A percentile compares a stretch with the other conserved stretches of the same genome.
Evolutionary conservation across 2,329 filamentous ascomycete species (phyloP).

Genomic region (Drechslerella dactyloides): DNA sequence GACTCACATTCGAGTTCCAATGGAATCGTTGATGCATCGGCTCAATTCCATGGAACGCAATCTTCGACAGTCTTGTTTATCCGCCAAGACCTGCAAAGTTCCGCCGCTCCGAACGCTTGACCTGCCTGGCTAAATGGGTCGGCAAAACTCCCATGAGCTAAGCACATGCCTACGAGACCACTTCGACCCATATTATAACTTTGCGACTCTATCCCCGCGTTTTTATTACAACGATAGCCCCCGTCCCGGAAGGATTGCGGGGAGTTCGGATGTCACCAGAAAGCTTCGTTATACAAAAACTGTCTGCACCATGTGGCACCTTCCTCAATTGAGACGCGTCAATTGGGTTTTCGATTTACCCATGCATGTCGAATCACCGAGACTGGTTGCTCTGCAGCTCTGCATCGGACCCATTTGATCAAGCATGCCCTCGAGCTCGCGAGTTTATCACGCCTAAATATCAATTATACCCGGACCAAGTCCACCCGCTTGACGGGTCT

Average conservation of each 20-base stretch:
- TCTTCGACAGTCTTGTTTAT: neutral
- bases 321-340: neutral
- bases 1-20: neutral
- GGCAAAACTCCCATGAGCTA: slow-evolving; percentile 20
- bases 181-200: neutral
- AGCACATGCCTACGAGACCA: slow-evolving; percentile 1
- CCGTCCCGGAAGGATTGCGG: slow-evolving; percentile 40
- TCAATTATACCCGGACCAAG: slow-evolving; percentile 25
- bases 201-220: slow-evolving; percentile 32
- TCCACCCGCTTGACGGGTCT: slow-evolving; percentile 9
- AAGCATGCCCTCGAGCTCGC: neutral
- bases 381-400: neutral
- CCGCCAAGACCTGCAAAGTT: slow-evolving; percentile 6
- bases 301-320: neutral
- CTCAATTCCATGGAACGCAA: neutral
- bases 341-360: neutral
- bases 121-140: slow-evolving; percentile 46
- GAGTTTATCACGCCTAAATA: slow-evolving; percentile 41
- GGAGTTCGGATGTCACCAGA: slow-evolving; percentile 33
- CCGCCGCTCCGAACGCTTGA: slow-evolving; percentile 31
- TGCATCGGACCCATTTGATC: neutral
- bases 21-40: neutral
- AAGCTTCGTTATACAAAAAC: neutral
- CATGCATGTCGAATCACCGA: neutral
- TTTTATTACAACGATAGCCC: slow-evolving; percentile 17